Base-by-base conservation (phyloP, 768 basidiomycete species). In the Mycena metata region DNA sequence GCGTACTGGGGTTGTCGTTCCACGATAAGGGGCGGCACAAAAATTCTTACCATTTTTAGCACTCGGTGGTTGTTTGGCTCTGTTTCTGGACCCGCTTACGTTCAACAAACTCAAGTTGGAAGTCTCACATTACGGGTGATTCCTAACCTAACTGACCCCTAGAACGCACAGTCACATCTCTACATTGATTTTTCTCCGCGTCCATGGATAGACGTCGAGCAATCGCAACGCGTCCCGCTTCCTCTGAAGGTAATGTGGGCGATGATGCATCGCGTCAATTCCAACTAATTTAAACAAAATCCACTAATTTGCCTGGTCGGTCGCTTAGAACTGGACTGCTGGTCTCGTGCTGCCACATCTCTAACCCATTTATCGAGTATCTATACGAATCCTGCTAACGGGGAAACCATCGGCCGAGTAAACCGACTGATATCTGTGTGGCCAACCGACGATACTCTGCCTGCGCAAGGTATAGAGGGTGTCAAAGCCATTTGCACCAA, bases 261-360 rank as follows among this genome's bases (percentile, higher is more conserved):
- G 61, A 50, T 41, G 60, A 46, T 39, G 15, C 39, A 39, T 39
- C 35, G 51, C 47, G 64, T 57, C 60, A 33, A 69, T 69, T 42
- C 36, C 66, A 50, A 46, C 60, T 52, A 57, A 72, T 11, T 74
- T 65, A 68, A 59, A 60, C 54, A 73, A 61, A 58, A 64, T 72
- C 64, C 15, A 63, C 57, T 61, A 42, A 64, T 58, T 72, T 57
- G 75, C 74, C 71, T 74, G 15, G 24, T 72, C 60, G 51, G 43
- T n/a, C n/a, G n/a, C n/a, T 64, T 60, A 95, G 93, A 94, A 82
- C 80, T 92, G 69, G 89, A 92, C 62, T 91, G 84, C 74, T 95
- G 93, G 93, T 84, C 88, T 55, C 90, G 89, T 77, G 90, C 91
- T 39, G 83, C 87, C 35, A 80, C 83, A 60, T 87, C 90, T 39